Evolutionary conservation across 2,329 filamentous ascomycete species (phyloP), one percentile per base, ranked within the genome.

Genomic region (Botrytis squamosa): DNA sequence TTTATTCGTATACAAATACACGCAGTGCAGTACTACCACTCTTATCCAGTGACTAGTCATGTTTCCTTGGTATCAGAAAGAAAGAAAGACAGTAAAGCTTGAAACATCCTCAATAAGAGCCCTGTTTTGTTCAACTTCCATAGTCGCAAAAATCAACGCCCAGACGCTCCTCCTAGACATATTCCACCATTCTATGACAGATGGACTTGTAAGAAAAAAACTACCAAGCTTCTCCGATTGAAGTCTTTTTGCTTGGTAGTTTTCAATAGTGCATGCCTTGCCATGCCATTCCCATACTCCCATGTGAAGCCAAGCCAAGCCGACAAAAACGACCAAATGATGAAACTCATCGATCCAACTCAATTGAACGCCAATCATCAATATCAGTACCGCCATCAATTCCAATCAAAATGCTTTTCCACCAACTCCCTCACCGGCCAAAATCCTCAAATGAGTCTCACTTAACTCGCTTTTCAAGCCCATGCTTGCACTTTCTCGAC

Each of bases 361-460:
- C n/a, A 57, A 29, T 57, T 57, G n/a, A 57, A 57, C 52, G n/a
- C 52, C 52, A 33, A 57, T 57, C 52, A 29, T 57, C 52, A 57
- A 18, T 18, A 33, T 57, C 52, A 63, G 36, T 7, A 36, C 7
- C 25, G 10, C 42, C 46, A 59, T 36, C 62, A 42, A 33, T 33
- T 65, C 29, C 18, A 40, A 20, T 73, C 73, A 82, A 69, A 82
- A 82, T 4, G 81, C 81, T 66, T 79, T 80, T 57, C 80, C 79
- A 44, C 80, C 80, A 72, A 79, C 77, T 4, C 80, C 78, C 72
- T 82, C 81, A 6, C 81, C 81, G 71, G 80, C 80, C 70, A 82
- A 72, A 70, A 79, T 74, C 64, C 80, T 75, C 67, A 82, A 79
- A 75, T 81, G 80, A 42, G 77, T 77, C 74, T 81, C 80, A 67